phyloP scores from a whole-genome alignment of 306 rosid species.

The Prunus persica region DNA sequence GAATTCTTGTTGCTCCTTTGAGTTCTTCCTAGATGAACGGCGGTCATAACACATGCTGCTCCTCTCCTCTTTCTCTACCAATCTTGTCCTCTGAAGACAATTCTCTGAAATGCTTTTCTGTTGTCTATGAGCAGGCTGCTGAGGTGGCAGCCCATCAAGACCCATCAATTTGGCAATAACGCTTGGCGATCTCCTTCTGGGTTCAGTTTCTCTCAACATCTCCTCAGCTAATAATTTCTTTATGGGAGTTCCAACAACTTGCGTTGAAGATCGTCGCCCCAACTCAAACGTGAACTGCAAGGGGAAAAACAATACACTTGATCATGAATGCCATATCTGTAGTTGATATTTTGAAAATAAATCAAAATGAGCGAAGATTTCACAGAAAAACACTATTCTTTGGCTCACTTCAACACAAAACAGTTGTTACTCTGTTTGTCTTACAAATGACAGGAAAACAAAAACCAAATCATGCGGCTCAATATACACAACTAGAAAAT shows the following conservation, averaged over 20 bases:
- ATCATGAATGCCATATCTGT: constrained; percentile 10
- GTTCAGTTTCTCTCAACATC: constrained; percentile 57
- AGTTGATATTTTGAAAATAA: constrained; percentile 3
- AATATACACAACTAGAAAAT: constrained; percentile 17
- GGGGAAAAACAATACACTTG: constrained; percentile 11
- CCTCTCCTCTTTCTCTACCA: constrained; percentile 45
- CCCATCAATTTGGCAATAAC: constrained; percentile 97
- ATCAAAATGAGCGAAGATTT: constrained; percentile 11
- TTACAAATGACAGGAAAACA: neutral
- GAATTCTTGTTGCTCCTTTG: constrained; percentile 69
- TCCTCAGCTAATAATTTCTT: constrained; percentile 75
- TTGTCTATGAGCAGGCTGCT: constrained; percentile 54
- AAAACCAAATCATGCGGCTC: neutral
- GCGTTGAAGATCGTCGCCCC: constrained; percentile 59
- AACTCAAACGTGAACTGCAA: constrained; percentile 62
- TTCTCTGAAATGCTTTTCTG: constrained; percentile 36
- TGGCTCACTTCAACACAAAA: constrained; percentile 3
- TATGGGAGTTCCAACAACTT: constrained; percentile 57
- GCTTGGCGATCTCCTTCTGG: constrained; percentile 67
- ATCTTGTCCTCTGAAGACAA: constrained; percentile 23
- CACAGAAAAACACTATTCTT: neutral
- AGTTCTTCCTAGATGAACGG: constrained; percentile 52
- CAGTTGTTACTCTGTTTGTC: constrained; percentile 1
- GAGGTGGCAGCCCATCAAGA: constrained; percentile 79
- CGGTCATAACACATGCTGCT: constrained; percentile 28